Evolutionary conservation across 2,329 filamentous ascomycete genomes (phyloP), one percentile per base, ranked within the genome.

Genomic region (Botryotinia narcissicola): DNA sequence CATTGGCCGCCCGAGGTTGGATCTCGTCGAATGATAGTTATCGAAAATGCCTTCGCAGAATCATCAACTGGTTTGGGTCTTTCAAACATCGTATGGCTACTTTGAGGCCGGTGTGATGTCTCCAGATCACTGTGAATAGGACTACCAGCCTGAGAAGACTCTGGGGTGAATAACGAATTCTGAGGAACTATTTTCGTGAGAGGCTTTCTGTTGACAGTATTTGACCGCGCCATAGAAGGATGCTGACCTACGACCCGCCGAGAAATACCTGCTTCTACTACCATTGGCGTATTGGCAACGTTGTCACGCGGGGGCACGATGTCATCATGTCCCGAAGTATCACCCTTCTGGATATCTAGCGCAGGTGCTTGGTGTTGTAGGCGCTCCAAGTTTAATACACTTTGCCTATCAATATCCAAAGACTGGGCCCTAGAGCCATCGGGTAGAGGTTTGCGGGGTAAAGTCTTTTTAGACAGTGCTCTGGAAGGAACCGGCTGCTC

Each of bases 1-100:
- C 92, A 94, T 81, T 94, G 92, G 72, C 85, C 86, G 12, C 89
- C 89, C 14, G 90, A 88, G 35, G 87, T 85, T 1, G 91, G 91
- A 80, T 94, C 91, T 76, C 92, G 88, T n/a, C 92, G 90, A 78
- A 94, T 93, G 22, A 95, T 81, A 0, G 89, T 82, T 73, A 82
- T 79, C 16, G 78, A 80, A 71, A 81, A 81, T 18, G 72, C 60
- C 25, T 76, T 74, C 6, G 35, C 37, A 22, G 59, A 22, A 42
- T 61, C 46, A 40, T 71, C 37, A 8, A 37, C 64, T 51, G 68
- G 66, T 48, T 48, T 62, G 44, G 73, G 63, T 54, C 20, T 71
- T 61, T 75, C 67, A 62, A 62, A 70, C 22, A 61, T 72, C 35
- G 71, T 42, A 48, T 69, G 63, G 63, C 71, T 69, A 68, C 54